Evolutionary conservation across 1,284 basidiomycete species (phyloP).

Genomic region (Puccinia horiana): DNA sequence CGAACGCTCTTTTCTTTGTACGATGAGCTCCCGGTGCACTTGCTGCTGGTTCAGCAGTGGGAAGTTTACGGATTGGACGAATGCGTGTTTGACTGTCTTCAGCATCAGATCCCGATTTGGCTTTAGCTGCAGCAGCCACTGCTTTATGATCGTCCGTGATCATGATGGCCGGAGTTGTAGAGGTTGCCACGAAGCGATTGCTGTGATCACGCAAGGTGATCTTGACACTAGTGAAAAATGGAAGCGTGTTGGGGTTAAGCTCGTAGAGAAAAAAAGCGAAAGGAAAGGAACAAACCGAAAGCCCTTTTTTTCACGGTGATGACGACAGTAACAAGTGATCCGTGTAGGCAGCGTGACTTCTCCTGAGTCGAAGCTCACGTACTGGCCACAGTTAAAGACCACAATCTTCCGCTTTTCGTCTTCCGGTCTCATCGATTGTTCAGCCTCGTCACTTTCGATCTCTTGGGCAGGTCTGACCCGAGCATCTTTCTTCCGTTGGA

Average conservation of each 20-base stretch:
- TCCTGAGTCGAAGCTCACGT: slow-evolving; percentile 84
- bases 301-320: slow-evolving; percentile 95
- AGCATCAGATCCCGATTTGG: slow-evolving; percentile 45
- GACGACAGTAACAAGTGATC: slow-evolving; percentile 97
- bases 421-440: slow-evolving; percentile 51
- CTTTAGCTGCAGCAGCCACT: slow-evolving; percentile 61
- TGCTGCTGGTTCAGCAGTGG: slow-evolving; percentile 50
- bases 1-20: slow-evolving; percentile 55
- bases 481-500: slow-evolving; percentile 48
- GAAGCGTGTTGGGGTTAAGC: slow-evolving; percentile 9
- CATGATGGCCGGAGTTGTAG: slow-evolving; percentile 88
- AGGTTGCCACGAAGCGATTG: slow-evolving; percentile 79
- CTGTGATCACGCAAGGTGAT: slow-evolving; percentile 81
- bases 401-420: slow-evolving; percentile 69
- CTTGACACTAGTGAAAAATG: slow-evolving; percentile 66
- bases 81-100: slow-evolving; percentile 20
- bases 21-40: slow-evolving; percentile 50
- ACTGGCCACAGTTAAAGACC: slow-evolving; percentile 91
- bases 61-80: slow-evolving; percentile 45
- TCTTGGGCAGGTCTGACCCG: slow-evolving; percentile 49
- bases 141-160: slow-evolving; percentile 98
- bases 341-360: slow-evolving; percentile 86
- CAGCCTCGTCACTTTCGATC: slow-evolving; percentile 49
- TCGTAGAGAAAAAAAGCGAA: not conserved
- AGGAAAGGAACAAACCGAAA: slow-evolving; percentile 65